Base-by-base conservation (phyloP, 1,139 yeast genomes). In the Spathaspora sp. region DNA sequence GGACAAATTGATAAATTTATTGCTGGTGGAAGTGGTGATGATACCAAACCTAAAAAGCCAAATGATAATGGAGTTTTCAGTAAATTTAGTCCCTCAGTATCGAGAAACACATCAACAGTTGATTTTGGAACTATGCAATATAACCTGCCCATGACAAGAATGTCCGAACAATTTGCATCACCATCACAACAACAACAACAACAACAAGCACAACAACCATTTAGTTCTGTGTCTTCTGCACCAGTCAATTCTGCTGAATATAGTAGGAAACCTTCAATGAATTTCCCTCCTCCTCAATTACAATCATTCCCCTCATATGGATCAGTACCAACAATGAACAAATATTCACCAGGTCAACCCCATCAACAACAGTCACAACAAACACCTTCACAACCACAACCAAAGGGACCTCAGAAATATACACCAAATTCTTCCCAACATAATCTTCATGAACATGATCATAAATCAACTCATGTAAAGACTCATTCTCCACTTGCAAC, bases 1-100 rank as follows among this genome's bases (percentile, higher is more conserved):
- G 93, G 91, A 7, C 90, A 86, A 44, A 72, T 90, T 51, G 96
- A 89, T 61, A 89, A 89, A 63, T 89, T 91, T 61, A 93, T 93
- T 52, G 89, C 96, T 3, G 99, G 98, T 10, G 33, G 33, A 7
- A 29, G n/a, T 29, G 18, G 36, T n/a, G 97, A 89, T 45, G 91
- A 84, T 41, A 55, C 61, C 1, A 67, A 68, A 7, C 51, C 70
- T 3, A 44, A 48, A n/a, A 46, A 38, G 8, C 70, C 65, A 27
- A 67, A 65, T 31, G 80, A 78, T 25, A 76, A 69, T 36, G 86
- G 86, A 7, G 82, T 85, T 0, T 88, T 88, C 66, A 86, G 89
- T 47, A 85, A 84, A 52, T 86, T 84, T 59, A 82, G 86, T 45
- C 89, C 90, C 1, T 73, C 80, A 8, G 72, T 82, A 8, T 80